A percentile compares a stretch with the other conserved stretches of the same genome.
Conservation (phyloP, 2,329 filamentous ascomycete species). For the Monosporascus sp. region DNA sequence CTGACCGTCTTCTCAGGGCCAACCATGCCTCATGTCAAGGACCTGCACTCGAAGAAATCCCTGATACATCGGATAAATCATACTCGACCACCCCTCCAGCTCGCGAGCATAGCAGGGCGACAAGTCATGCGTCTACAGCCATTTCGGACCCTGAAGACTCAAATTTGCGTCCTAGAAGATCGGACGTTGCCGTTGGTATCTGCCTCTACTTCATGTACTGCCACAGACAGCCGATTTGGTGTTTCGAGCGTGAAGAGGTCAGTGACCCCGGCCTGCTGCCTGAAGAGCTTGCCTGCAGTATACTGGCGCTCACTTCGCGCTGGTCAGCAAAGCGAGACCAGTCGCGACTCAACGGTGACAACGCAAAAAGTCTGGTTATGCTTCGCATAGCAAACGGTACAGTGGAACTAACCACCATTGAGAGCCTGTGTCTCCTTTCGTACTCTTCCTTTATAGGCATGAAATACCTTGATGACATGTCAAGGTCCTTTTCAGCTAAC, state of each 20-base stretch:
- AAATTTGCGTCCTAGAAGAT: constrained; percentile 22
- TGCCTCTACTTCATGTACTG: constrained; percentile 38
- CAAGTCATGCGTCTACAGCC: constrained; percentile 19
- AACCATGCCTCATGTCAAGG: constrained; percentile 22
- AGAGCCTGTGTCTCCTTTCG: constrained; percentile 45
- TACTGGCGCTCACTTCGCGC: constrained; percentile 34
- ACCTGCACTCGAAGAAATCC: constrained; percentile 25
- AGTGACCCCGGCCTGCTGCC: constrained; percentile 28
- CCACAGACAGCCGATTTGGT: constrained; percentile 40
- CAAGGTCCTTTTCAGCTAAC: constrained; percentile 3
- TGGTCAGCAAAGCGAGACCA: constrained; percentile 25
- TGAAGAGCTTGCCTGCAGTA: constrained; percentile 37
- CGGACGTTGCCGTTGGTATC: constrained; percentile 31
- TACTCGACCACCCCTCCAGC: constrained; percentile 24
- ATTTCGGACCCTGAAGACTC: constrained; percentile 23
- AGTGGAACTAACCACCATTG: constrained; percentile 43
- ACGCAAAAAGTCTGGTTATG: constrained; percentile 40
- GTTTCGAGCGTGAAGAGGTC: constrained; percentile 38
- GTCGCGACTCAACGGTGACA: constrained; percentile 8
- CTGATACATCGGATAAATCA: constrained; percentile 29
- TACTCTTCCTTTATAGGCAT: constrained; percentile 46
- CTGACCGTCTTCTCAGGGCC: constrained; percentile 28
- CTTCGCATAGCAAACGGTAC: constrained; percentile 45
- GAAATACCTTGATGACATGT: neutral
- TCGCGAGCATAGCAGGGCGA: constrained; percentile 17